phyloP scores from a whole-genome alignment of 2,329 filamentous ascomycete genomes.

The Colletotrichum neosansevieriae region DNA sequence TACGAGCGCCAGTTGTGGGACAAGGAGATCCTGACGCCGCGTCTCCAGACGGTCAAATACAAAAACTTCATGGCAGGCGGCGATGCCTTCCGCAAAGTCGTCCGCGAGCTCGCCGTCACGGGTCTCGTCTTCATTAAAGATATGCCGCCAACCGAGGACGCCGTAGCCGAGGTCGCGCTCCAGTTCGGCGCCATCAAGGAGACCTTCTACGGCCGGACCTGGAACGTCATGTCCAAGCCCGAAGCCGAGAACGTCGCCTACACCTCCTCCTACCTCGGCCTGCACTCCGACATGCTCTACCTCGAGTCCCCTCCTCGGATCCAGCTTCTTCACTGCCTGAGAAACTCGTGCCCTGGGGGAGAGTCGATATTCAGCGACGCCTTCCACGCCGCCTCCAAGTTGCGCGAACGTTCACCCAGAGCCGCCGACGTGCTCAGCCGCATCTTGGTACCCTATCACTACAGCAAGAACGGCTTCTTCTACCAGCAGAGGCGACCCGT shows the following conservation, averaged over 20 bases:
- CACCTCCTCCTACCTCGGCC: slow-evolving; percentile 82
- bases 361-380: slow-evolving; percentile 89
- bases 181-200: slow-evolving; percentile 84
- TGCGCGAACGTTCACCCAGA: slow-evolving; percentile 43
- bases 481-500: slow-evolving; percentile 72
- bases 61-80: slow-evolving; percentile 76
- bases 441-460: slow-evolving; percentile 70
- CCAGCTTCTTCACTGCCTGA: slow-evolving; percentile 90
- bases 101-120: slow-evolving; percentile 71
- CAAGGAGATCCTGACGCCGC: slow-evolving; percentile 47
- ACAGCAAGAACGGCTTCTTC: slow-evolving; percentile 73
- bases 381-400: slow-evolving; percentile 67
- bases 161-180: slow-evolving; percentile 75
- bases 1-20: slow-evolving; percentile 56
- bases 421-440: too few species aligned
- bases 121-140: slow-evolving; percentile 83
- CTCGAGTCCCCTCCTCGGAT: slow-evolving; percentile 82
- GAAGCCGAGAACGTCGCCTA: slow-evolving; percentile 93
- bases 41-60: slow-evolving; percentile 74
- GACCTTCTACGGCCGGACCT: slow-evolving; percentile 92
- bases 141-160: slow-evolving; percentile 75
- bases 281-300: slow-evolving; percentile 96
- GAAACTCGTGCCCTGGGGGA: slow-evolving; percentile 83
- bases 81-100: slow-evolving; percentile 67
- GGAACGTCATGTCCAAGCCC: slow-evolving; percentile 87